These are phyloP conservation scores for Pachysandra terminalis DNA, from an alignment of 164 flowering plant species.

Conservation along the genomic window DNA sequence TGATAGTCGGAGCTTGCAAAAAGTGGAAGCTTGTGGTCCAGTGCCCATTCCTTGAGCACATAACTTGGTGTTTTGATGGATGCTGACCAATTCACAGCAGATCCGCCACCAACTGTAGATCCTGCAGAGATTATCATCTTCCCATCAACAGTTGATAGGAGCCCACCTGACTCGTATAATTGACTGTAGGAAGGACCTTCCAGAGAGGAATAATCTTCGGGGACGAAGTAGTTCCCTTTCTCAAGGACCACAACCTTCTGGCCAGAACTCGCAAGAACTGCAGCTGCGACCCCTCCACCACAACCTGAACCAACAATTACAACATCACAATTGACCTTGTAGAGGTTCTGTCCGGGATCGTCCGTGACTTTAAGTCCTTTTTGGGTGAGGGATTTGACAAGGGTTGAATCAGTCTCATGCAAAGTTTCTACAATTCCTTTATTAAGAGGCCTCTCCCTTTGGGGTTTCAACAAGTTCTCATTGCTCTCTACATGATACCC, in stretches of 20 bases:
- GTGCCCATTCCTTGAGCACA: slow-evolving; percentile 55
- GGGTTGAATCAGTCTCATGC: slow-evolving; percentile 36
- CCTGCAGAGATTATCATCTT: slow-evolving; percentile 48
- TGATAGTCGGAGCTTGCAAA: slow-evolving; percentile 42
- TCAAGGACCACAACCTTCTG: slow-evolving; percentile 57
- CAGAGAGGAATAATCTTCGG: slow-evolving; percentile 47
- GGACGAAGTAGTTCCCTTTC: slow-evolving; percentile 58
- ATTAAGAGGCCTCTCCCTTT: slow-evolving; percentile 43
- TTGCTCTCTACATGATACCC: slow-evolving; percentile 43
- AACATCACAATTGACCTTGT: slow-evolving; percentile 58
- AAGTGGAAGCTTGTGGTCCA: slow-evolving; percentile 33
- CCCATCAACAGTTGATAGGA: slow-evolving; percentile 39
- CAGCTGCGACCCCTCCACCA: slow-evolving; percentile 81
- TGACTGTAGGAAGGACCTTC: slow-evolving; percentile 63
- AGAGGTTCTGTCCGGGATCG: slow-evolving; percentile 22
- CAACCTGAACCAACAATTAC: slow-evolving; percentile 76
- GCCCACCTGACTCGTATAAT: slow-evolving; percentile 43
- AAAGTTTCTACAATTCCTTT: slow-evolving; percentile 48
- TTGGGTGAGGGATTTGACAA: slow-evolving; percentile 35
- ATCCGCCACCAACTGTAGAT: slow-evolving; percentile 71
- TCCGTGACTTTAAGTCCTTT: slow-evolving; percentile 44
- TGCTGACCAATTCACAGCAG: slow-evolving; percentile 71
- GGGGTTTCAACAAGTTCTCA: slow-evolving; percentile 13
- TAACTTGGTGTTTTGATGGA: slow-evolving; percentile 45
- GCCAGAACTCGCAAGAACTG: slow-evolving; percentile 54